A percentile compares a stretch with the other conserved stretches of the same genome.
These are phyloP conservation scores for Coniferiporia sulphurascens DNA, from an alignment of 1,284 basidiomycete genomes.

Conservation along the genomic window DNA sequence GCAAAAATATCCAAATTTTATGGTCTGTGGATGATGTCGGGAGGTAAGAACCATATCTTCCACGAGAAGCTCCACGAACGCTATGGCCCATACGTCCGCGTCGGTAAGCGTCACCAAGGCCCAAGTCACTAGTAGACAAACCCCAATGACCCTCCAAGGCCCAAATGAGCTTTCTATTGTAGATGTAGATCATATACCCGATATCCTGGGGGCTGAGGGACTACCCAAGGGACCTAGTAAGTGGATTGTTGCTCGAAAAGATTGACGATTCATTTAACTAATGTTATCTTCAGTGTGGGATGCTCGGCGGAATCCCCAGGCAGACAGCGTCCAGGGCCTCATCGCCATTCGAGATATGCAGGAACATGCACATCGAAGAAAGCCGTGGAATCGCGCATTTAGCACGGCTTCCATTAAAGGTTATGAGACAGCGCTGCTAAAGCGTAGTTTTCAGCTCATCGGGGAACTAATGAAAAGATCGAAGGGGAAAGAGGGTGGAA, in stretches of 20 bases:
- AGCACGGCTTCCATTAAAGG: constrained; percentile 34
- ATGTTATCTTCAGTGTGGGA: constrained; percentile 12
- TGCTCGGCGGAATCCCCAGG: constrained; percentile 8
- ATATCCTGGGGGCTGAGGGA: constrained; percentile 28
- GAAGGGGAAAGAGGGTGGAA: constrained; percentile 5
- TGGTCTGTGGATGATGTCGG: constrained; percentile 11
- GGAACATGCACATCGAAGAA: constrained; percentile 35
- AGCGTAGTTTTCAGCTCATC: constrained; percentile 32
- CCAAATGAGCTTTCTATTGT: constrained; percentile 33
- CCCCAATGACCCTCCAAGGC: not conserved
- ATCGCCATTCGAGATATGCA: constrained; percentile 28
- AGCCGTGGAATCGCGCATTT: constrained; percentile 41
- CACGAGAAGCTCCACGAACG: constrained; percentile 16
- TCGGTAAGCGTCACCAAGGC: constrained; percentile 15
- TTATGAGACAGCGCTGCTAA: constrained; percentile 33
- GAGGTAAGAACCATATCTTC: constrained; percentile 18
- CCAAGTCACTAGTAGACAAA: not conserved
- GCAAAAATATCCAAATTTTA: constrained; percentile 22
- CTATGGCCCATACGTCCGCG: constrained; percentile 20
- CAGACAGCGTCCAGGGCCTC: not conserved
- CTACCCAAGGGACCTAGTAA: constrained; percentile 31
- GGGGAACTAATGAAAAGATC: constrained; percentile 24
- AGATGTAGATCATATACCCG: constrained; percentile 25
- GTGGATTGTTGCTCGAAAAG: not conserved
- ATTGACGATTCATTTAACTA: not conserved